phyloP scores from a whole-genome alignment of 805 yeast species.

The Starmera dryadoides region DNA sequence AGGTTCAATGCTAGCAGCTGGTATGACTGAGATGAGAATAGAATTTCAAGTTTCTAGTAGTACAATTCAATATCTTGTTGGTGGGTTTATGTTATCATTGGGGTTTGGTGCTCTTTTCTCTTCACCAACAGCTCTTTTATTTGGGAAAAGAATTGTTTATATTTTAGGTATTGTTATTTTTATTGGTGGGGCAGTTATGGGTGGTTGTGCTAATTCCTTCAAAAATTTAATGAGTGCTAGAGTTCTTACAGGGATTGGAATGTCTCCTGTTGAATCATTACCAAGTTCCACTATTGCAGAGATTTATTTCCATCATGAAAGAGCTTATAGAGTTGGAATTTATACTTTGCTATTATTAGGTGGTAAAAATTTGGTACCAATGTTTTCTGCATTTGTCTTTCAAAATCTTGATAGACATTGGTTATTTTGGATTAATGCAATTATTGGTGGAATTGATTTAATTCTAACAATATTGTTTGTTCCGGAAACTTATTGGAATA shows the following conservation, averaged over 20 bases:
- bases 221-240: slow-evolving; percentile 51
- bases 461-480: slow-evolving; percentile 43
- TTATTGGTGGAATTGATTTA: slow-evolving; percentile 40
- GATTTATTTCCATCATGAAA: slow-evolving; percentile 51
- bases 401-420: slow-evolving; percentile 45
- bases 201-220: slow-evolving; percentile 39
- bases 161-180: slow-evolving; percentile 39
- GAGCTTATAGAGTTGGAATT: slow-evolving; percentile 52
- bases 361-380: slow-evolving; percentile 53
- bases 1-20: slow-evolving; percentile 54
- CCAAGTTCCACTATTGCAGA: slow-evolving; percentile 58
- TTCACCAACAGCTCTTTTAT: slow-evolving; percentile 48
- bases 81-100: slow-evolving; percentile 49
- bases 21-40: slow-evolving; percentile 30
- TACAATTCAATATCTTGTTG: slow-evolving; percentile 45
- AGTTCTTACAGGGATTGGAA: slow-evolving; percentile 51
- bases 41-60: slow-evolving; percentile 37
- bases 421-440: slow-evolving; percentile 53
- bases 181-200: slow-evolving; percentile 47
- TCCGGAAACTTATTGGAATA: slow-evolving; percentile 60
- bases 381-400: slow-evolving; percentile 47
- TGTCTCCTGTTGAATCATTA: slow-evolving; percentile 53
- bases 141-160: slow-evolving; percentile 55
- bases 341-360: slow-evolving; percentile 51
- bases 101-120: slow-evolving; percentile 54